Evolutionary conservation across 257 asterid genomes (phyloP).

Genomic region (Fraxinus excelsior): DNA sequence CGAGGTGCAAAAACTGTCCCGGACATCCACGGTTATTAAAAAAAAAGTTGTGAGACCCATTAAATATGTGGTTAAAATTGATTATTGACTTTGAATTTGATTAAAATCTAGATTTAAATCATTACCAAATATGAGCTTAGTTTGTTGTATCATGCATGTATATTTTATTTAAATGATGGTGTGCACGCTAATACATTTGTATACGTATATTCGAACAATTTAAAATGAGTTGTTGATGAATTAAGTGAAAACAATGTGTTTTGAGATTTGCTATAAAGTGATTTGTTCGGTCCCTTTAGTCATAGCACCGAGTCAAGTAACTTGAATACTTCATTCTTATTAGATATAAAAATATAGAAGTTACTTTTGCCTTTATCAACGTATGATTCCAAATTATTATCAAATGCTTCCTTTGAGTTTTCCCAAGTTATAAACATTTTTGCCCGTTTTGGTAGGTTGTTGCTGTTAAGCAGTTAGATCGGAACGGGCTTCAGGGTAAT

Average conservation of each 20-base stretch:
- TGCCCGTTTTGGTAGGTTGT: conserved; percentile 58
- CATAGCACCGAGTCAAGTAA: not conserved
- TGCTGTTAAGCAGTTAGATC: conserved; percentile 92
- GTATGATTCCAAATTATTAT: not conserved
- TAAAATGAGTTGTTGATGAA: not conserved
- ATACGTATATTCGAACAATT: too few relatives aligned
- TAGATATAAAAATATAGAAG: too few relatives aligned
- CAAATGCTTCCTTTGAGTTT: not conserved
- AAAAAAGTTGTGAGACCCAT: too few relatives aligned
- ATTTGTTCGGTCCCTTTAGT: not conserved
- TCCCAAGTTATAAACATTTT: not conserved
- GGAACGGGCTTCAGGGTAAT: conserved; percentile 98
- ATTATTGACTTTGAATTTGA: too few relatives aligned
- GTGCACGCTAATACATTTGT: too few relatives aligned
- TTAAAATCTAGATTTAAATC: too few relatives aligned
- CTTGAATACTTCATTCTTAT: not conserved
- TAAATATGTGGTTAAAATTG: too few relatives aligned
- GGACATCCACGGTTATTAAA: too few relatives aligned
- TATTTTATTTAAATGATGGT: not conserved
- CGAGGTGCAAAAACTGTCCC: too few relatives aligned
- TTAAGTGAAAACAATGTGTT: not conserved
- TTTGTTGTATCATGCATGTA: not conserved
- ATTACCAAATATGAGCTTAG: too few relatives aligned
- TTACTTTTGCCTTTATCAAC: not conserved
- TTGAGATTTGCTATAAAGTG: not conserved